Conservation (phyloP, 768 basidiomycete species). For the Lactarius indigo region DNA sequence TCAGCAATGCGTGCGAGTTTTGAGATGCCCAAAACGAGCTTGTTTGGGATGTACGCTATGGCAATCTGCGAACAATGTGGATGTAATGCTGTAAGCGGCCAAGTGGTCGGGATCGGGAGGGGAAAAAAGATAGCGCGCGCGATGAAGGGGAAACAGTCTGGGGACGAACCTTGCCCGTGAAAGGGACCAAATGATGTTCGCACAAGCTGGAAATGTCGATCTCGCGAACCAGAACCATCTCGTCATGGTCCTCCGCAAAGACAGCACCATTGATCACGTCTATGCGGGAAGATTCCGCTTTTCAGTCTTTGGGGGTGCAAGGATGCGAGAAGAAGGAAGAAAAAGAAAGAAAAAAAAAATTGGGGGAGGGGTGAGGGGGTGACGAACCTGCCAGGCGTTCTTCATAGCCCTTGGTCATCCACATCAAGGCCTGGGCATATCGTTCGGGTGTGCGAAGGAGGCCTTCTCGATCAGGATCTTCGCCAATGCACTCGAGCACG, state of each 20-base stretch:
- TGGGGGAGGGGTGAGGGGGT: slow-evolving; percentile 4
- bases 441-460: slow-evolving; percentile 88
- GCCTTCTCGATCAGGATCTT: slow-evolving; percentile 95
- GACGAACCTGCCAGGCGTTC: slow-evolving; percentile 78
- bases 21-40: slow-evolving; percentile 24
- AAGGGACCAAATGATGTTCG: slow-evolving; percentile 98
- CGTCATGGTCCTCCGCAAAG: slow-evolving; percentile 98
- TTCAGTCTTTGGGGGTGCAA: slow-evolving; percentile 5
- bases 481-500: slow-evolving; percentile 95
- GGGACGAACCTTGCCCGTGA: slow-evolving; percentile 84
- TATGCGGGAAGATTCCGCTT: slow-evolving; percentile 31
- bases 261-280: slow-evolving; percentile 99
- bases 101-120: slow-evolving; percentile 15
- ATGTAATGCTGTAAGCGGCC: slow-evolving; percentile 19
- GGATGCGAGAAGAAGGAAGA: neutral
- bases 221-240: slow-evolving; percentile 98
- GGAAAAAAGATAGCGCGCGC: neutral
- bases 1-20: slow-evolving; percentile 25
- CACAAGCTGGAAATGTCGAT: slow-evolving; percentile 97
- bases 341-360: slow-evolving; percentile 17
- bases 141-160: slow-evolving; percentile 1
- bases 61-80: slow-evolving; percentile 62
- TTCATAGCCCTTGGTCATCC: slow-evolving; percentile 99
- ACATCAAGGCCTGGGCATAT: slow-evolving; percentile 95
- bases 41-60: slow-evolving; percentile 51